Evolutionary conservation across 768 basidiomycete species (phyloP).

Genomic region (Kwoniella dejecticola): DNA sequence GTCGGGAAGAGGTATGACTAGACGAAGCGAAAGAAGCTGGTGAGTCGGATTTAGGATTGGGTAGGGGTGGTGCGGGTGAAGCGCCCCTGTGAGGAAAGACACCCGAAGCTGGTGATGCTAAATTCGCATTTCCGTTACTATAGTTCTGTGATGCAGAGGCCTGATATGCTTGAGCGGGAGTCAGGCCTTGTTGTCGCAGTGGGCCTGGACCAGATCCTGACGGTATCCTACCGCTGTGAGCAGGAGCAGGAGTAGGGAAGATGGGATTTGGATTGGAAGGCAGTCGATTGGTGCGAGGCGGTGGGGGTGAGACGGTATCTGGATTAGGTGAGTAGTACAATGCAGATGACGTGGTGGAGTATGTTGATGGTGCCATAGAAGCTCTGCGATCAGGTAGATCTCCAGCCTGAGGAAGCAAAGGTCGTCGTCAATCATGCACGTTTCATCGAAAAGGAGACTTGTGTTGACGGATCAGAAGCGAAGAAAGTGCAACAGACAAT

Average conservation of each 20-base stretch:
- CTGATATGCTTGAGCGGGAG: slow-evolving; percentile 35
- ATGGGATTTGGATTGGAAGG: slow-evolving; percentile 14
- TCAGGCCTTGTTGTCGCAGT: slow-evolving; percentile 11
- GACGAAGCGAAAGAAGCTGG: slow-evolving; percentile 16
- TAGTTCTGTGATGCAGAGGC: slow-evolving; percentile 26
- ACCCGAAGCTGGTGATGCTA: slow-evolving; percentile 31
- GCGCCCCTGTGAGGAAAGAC: slow-evolving; percentile 37
- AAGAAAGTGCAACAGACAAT: too few relatives aligned
- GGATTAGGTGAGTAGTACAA: slow-evolving; percentile 43
- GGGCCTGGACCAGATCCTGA: slow-evolving; percentile 9
- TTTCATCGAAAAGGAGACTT: too few relatives aligned
- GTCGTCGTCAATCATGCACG: neutral
- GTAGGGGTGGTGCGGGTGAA: slow-evolving; percentile 20
- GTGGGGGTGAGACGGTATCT: slow-evolving; percentile 33
- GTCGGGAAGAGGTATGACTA: neutral
- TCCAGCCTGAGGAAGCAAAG: neutral
- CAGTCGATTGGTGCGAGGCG: slow-evolving; percentile 23
- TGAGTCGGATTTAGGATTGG: slow-evolving; percentile 15
- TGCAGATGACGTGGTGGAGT: slow-evolving; percentile 38
- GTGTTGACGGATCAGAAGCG: too few relatives aligned
- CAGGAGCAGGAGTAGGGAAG: neutral
- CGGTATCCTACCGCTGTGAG: slow-evolving; percentile 9
- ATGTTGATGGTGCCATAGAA: slow-evolving; percentile 41
- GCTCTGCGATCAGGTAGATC: slow-evolving; percentile 34
- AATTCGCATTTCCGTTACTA: slow-evolving; percentile 5